Base-by-base conservation (phyloP, 208 protist genomes). In the Acanthamoeba castellanii region DNA sequence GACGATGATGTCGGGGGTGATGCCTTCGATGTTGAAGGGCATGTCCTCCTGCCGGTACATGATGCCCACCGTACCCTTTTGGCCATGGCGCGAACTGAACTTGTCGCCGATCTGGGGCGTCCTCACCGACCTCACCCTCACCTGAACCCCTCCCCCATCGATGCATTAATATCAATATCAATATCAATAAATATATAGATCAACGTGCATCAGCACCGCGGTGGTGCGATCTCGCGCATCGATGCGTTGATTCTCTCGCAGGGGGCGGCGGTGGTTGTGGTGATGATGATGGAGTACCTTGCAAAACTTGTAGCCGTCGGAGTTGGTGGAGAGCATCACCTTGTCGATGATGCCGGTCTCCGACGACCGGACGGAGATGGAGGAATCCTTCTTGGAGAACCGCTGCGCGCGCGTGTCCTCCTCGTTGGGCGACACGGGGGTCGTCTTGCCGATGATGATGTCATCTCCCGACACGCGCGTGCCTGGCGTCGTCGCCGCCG, bases 31-130 rank as follows among this genome's bases (percentile, higher is more conserved):
- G 64, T 98, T 99, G 95, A 98, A 99, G 66, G 99, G 99, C 96
- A 99, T 98, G 96, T 99, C 99, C 95, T 99, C 99, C 95, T 99
- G 98, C 64, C 98, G 91, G 94, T 99, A 99, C 11, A 98, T 98
- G 93, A 99, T 99, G 78, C 99, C 99, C 94, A 97, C 97, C 11
- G 99, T 99, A 82, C 99, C 99, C 96, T 99, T 99, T 95, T 99
- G 99, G 22, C 99, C 99, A 95, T 99, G 99, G 61, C 99, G 97
- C 55, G 97, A 99, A 16, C 98, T 98, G 95, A 99, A 99, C 95
- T 99, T 99, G 95, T 99, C 99, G 50, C 99, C 99, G 95, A 99
- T 98, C 95, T 99, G 98, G 18, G 99, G 99, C 59, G 98, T 98
- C 94, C 99, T 98, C 47, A 99, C 98, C 8, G 97, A 97, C 61